Base-by-base conservation (phyloP, 2,329 filamentous ascomycete species). In the Pseudomassariella vexata region DNA sequence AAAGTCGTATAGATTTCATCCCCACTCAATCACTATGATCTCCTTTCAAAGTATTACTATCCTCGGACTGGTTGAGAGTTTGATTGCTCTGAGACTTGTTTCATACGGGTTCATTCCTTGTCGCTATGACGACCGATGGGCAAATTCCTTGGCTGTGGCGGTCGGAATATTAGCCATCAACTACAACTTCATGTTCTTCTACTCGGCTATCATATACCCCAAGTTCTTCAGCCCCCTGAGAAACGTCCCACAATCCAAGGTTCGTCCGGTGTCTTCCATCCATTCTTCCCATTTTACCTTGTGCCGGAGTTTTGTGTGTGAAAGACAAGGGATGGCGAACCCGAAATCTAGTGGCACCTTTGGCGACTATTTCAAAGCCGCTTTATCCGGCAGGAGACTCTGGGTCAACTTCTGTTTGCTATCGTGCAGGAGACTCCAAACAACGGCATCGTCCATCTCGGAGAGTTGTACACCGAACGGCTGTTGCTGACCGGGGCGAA, bases 401-500 rank as follows among this genome's bases (percentile, higher is more conserved):
- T n/a, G n/a, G n/a, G n/a, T n/a, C n/a, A n/a, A n/a, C n/a, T n/a
- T n/a, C n/a, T n/a, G n/a, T n/a, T n/a, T n/a, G n/a, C n/a, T n/a
- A n/a, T n/a, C n/a, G n/a, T n/a, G n/a, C n/a, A 47, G 30, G 34
- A 42, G 23, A 39, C 42, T 8, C 44, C 46, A 6, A 35, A 36
- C n/a, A 34, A 43, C 23, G 46, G 46, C 11, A 37, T 49, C 16
- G 32, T 49, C 11, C 44, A 36, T 24, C 30, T 46, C 24, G 30
- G 16, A 15, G 30, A 38, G 6, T 47, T 42, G 8, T 39, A 44
- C 12, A 28, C n/a, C n/a, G n/a, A 34, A 6, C 37, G 42, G 12
- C 28, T 50, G n/a, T 20, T 50, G 17, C 28, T 50, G 10, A 40
- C 45, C 6, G 40, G 30, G 14, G 43, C 68, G 4, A 65, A 65